Percentiles rank a stretch among this genome's conserved stretches.
phyloP scores from a whole-genome alignment of 352 stramenopile genomes.

The Pythium sukuiense region DNA sequence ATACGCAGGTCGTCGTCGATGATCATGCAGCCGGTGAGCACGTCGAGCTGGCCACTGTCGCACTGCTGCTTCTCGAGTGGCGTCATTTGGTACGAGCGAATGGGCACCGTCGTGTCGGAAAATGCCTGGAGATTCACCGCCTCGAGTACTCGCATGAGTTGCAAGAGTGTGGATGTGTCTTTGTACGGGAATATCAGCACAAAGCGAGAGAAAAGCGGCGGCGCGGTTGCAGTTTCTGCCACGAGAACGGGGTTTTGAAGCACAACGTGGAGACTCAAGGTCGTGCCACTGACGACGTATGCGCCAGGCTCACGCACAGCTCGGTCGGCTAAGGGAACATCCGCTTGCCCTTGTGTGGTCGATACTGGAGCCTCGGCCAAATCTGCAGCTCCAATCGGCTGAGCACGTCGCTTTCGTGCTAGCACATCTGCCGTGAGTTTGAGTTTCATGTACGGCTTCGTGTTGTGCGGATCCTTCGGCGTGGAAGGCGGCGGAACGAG shows the following conservation, averaged over 20 bases:
- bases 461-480: neutral
- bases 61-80: slow-evolving; percentile 49
- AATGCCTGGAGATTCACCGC: slow-evolving; percentile 62
- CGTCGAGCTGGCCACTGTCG: slow-evolving; percentile 63
- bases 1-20: slow-evolving; percentile 87
- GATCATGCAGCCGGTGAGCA: slow-evolving; percentile 87
- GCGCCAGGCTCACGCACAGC: slow-evolving; percentile 57
- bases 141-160: slow-evolving; percentile 59
- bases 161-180: slow-evolving; percentile 47
- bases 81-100: slow-evolving; percentile 83
- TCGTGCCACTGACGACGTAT: slow-evolving; percentile 45
- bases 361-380: slow-evolving; percentile 17
- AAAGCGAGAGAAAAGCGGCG: slow-evolving; percentile 61
- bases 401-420: slow-evolving; percentile 50
- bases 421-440: slow-evolving; percentile 58
- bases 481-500: neutral
- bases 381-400: slow-evolving; percentile 37
- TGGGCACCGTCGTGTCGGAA: slow-evolving; percentile 35
- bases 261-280: slow-evolving; percentile 41
- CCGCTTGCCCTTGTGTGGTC: slow-evolving; percentile 11
- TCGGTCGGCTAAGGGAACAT: slow-evolving; percentile 39
- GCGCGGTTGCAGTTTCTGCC: neutral
- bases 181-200: slow-evolving; percentile 87
- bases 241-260: slow-evolving; percentile 39
- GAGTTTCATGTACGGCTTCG: slow-evolving; percentile 36